Evolutionary conservation across 2,329 filamentous ascomycete genomes (phyloP).

Genomic region (Epichloe uncinata): DNA sequence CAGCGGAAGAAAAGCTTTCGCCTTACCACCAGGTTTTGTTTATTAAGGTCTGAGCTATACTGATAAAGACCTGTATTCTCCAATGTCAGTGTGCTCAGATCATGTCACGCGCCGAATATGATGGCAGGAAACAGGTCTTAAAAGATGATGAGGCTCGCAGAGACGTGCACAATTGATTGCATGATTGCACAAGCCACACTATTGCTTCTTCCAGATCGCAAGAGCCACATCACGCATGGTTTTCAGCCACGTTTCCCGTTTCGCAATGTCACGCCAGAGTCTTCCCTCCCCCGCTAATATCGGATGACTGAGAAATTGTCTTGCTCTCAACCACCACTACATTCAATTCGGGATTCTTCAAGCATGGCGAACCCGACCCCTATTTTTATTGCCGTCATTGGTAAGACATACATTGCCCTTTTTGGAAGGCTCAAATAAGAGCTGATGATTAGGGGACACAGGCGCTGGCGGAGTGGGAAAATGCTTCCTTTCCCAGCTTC

Average conservation of each 20-base stretch:
- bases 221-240: neutral
- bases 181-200: neutral
- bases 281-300: slow-evolving; percentile 21
- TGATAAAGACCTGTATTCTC: neutral
- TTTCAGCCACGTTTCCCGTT: slow-evolving; percentile 6
- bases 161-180: neutral
- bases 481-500: slow-evolving; percentile 74
- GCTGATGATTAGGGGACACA: slow-evolving; percentile 23
- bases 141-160: neutral
- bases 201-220: neutral
- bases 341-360: slow-evolving; percentile 6
- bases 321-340: slow-evolving; percentile 9
- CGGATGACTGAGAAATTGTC: slow-evolving; percentile 18
- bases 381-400: slow-evolving; percentile 40
- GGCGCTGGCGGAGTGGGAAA: slow-evolving; percentile 90
- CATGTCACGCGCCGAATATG: neutral
- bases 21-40: neutral
- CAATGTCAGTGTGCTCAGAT: neutral
- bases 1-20: neutral
- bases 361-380: slow-evolving; percentile 32
- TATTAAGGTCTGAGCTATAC: neutral
- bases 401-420: slow-evolving; percentile 15
- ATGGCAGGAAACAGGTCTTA: neutral
- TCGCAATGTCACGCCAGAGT: neutral
- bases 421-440: neutral